phyloP scores from a whole-genome alignment of 768 basidiomycete genomes.

The Hypsizygus marmoreus region DNA sequence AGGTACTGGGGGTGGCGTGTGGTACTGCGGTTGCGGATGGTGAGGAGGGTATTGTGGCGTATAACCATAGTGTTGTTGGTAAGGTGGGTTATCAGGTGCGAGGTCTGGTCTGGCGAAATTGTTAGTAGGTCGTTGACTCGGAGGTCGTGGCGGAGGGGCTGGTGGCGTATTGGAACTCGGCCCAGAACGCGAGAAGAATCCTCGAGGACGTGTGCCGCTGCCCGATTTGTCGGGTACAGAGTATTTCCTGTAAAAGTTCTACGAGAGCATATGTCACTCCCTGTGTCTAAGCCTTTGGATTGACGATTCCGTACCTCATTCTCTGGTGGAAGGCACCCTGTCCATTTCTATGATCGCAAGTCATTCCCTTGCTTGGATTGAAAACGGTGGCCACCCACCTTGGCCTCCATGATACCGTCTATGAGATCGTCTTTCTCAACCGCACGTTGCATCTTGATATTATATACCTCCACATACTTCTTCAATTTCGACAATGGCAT shows the following conservation, averaged over 20 bases:
- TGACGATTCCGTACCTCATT: slow-evolving; percentile 52
- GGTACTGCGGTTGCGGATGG: slow-evolving; percentile 19
- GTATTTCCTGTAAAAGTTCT: slow-evolving; percentile 63
- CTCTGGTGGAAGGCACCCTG: slow-evolving; percentile 60
- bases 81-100: slow-evolving; percentile 43
- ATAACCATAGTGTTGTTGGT: slow-evolving; percentile 22
- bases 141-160: slow-evolving; percentile 34
- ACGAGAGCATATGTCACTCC: neutral
- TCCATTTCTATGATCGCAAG: slow-evolving; percentile 40
- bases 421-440: slow-evolving; percentile 82
- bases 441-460: slow-evolving; percentile 59
- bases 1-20: slow-evolving; percentile 10
- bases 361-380: neutral
- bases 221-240: slow-evolving; percentile 56
- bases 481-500: slow-evolving; percentile 63
- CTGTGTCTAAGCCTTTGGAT: neutral
- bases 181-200: slow-evolving; percentile 49
- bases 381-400: slow-evolving; percentile 40
- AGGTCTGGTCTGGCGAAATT: slow-evolving; percentile 68
- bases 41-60: slow-evolving; percentile 19
- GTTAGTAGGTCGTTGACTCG: slow-evolving; percentile 26
- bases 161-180: slow-evolving; percentile 26
- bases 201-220: slow-evolving; percentile 37
- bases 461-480: slow-evolving; percentile 71
- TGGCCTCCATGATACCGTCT: slow-evolving; percentile 55